Conservation (phyloP, 139 green algal species). For the Edaphochlamys debaryana region DNA sequence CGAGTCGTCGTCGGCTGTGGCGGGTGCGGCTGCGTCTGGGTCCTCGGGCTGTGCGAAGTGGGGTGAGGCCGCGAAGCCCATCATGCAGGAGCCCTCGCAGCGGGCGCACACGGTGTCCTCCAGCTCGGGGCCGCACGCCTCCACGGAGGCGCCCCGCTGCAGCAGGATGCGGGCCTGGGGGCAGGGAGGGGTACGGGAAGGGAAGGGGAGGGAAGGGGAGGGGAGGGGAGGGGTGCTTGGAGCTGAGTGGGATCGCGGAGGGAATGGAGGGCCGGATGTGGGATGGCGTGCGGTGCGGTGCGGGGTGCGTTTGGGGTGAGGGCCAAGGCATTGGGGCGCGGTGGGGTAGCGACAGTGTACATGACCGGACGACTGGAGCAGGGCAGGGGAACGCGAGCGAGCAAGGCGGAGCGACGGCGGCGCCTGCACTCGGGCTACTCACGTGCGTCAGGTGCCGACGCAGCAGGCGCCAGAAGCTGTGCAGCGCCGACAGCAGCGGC, state of each 20-base stretch:
- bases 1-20: not conserved
- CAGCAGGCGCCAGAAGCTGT: conserved; percentile 3
- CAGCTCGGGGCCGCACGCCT: not conserved
- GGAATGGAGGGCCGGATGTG: not conserved
- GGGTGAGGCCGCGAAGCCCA: not conserved
- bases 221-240: too few species aligned
- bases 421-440: not conserved
- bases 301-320: too few species aligned
- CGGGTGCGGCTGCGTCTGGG: not conserved
- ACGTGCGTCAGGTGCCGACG: not conserved
- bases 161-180: not conserved
- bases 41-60: too few species aligned
- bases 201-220: too few species aligned
- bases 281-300: too few species aligned
- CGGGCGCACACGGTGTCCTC: conserved; percentile 12
- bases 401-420: too few species aligned
- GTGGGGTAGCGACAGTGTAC: too few species aligned
- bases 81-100: conserved; percentile 1
- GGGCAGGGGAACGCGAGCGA: not conserved
- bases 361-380: not conserved
- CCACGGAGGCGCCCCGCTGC: not conserved
- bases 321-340: too few species aligned
- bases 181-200: too few species aligned
- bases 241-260: too few species aligned
- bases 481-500: not conserved